Evolutionary conservation across 768 basidiomycete genomes (phyloP).

Genomic region (Suillus tomentosus): DNA sequence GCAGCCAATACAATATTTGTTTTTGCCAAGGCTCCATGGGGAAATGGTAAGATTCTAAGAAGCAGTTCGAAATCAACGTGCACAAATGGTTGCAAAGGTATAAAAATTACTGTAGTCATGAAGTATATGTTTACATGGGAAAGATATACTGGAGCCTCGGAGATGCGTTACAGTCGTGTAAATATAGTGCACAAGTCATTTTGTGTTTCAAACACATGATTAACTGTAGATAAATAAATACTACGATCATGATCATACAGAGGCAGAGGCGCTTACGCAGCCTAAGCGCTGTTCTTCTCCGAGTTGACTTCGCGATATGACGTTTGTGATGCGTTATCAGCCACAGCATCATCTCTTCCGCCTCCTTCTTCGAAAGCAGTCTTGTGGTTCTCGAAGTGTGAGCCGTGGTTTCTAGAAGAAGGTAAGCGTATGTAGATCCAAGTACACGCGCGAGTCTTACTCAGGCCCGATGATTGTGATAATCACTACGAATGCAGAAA

Average conservation of each 20-base stretch:
- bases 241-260: neutral
- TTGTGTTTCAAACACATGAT: too few relatives aligned
- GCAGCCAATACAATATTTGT: too few relatives aligned
- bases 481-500: conserved; percentile 75
- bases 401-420: conserved; percentile 61
- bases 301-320: neutral
- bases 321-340: conserved; percentile 25
- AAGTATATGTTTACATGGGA: too few relatives aligned
- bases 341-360: conserved; percentile 48
- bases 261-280: neutral
- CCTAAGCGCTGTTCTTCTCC: neutral
- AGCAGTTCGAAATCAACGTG: too few relatives aligned
- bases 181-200: too few relatives aligned
- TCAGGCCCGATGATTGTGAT: conserved; percentile 80
- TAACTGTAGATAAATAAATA: neutral
- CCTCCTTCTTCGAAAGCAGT: conserved; percentile 79
- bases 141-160: too few relatives aligned
- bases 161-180: too few relatives aligned
- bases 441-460: conserved; percentile 40
- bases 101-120: too few relatives aligned
- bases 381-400: conserved; percentile 84
- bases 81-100: too few relatives aligned
- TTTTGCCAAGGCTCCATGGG: too few relatives aligned
- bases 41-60: too few relatives aligned
- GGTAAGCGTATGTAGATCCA: neutral